phyloP scores from a whole-genome alignment of 2,329 filamentous ascomycete genomes.

The Raffaelea ambrosiae region DNA sequence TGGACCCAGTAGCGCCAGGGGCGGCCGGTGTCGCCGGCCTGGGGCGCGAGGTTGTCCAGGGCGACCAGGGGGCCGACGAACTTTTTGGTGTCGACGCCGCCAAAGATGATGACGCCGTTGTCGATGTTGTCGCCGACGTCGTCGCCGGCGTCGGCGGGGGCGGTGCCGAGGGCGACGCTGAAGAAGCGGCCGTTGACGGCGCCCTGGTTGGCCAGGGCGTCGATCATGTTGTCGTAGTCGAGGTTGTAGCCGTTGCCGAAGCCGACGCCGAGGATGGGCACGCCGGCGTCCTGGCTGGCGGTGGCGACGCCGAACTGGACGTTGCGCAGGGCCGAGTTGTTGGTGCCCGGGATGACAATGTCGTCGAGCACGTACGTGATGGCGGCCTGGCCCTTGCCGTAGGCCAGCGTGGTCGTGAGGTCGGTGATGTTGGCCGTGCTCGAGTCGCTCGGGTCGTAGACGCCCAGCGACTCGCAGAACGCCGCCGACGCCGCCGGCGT shows the following conservation, averaged over 20 bases:
- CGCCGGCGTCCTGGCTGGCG: conserved; percentile 30
- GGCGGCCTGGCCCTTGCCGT: conserved; percentile 35
- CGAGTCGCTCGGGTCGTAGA: conserved; percentile 28
- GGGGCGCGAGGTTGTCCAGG: conserved; percentile 19
- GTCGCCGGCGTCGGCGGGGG: conserved; percentile 8
- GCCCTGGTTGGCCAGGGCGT: conserved; percentile 35
- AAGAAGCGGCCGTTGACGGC: conserved; percentile 32
- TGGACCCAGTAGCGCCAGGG: conserved; percentile 30
- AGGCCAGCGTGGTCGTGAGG: conserved; percentile 26
- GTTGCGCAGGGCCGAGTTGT: conserved; percentile 28
- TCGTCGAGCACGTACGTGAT: conserved; percentile 33
- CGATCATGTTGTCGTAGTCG: conserved; percentile 36
- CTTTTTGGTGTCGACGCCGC: conserved; percentile 37
- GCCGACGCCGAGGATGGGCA: conserved; percentile 62
- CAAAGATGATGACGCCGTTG: conserved; percentile 29
- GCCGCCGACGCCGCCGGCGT: conserved; percentile 17
- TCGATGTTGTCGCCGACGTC: conserved; percentile 9
- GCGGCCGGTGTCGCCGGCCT: conserved; percentile 13
- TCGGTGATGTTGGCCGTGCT: conserved; percentile 20
- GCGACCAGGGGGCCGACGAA: conserved; percentile 27
- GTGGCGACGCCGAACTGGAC: conserved; percentile 54
- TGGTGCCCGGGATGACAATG: conserved; percentile 19
- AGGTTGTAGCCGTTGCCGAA: conserved; percentile 36
- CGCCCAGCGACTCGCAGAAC: conserved; percentile 32
- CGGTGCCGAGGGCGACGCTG: conserved; percentile 23